Evolutionary conservation across 176 grass and related monocot genomes (phyloP).

Genomic region (sorghum (Sorghum bicolor)): Sorghum_bicolor_NCBIv3 NC_012872.2:70581001-70581500

Average conservation of each 20-base stretch:
- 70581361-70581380: conserved; percentile 23
- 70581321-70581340: background rate
- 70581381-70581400: background rate
- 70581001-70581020: conserved; percentile 2
- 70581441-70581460: background rate
- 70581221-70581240: background rate
- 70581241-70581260: background rate
- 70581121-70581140: background rate
- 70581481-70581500: too few species aligned
- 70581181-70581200: background rate
- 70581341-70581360: conserved; percentile 10
- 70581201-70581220: background rate
- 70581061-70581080: conserved; percentile 28
- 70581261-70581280: background rate
- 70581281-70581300: background rate
- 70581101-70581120: background rate
- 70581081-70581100: conserved; percentile 20
- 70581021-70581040: conserved; percentile 27
- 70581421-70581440: background rate
- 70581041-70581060: conserved; percentile 48
- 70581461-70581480: background rate
- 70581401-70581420: background rate
- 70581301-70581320: background rate
- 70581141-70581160: background rate
- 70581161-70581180: background rate